These are phyloP conservation scores for Pythium plurisporium DNA, from an alignment of 352 stramenopile genomes.

Conservation along the genomic window DNA sequence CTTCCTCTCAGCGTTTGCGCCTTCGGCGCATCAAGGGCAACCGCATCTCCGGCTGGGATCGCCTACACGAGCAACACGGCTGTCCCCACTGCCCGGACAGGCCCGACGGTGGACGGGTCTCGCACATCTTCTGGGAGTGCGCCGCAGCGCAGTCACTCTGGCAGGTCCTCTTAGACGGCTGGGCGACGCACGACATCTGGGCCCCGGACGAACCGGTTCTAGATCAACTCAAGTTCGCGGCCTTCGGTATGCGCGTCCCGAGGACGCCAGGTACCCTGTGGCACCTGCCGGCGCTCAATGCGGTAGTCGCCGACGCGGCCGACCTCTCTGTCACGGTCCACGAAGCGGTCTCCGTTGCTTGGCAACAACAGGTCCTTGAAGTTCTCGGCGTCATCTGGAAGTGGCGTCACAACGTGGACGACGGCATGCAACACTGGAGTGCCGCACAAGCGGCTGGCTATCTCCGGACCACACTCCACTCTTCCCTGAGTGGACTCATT, in stretches of 20 bases:
- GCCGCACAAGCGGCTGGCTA: neutral
- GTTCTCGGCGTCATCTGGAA: neutral
- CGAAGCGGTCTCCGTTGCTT: neutral
- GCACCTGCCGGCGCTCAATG: neutral
- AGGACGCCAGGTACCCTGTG: neutral
- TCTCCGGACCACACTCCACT: neutral
- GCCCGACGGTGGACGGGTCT: neutral
- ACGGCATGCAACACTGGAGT: neutral
- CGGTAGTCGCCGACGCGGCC: neutral
- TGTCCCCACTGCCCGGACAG: constrained; percentile 1
- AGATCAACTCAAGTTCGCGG: neutral
- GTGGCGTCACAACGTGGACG: neutral
- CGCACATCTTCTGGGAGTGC: constrained; percentile 9
- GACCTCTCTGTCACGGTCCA: neutral
- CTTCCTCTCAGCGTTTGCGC: neutral
- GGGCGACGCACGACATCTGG: neutral
- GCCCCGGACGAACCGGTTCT: neutral
- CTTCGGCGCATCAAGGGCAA: neutral
- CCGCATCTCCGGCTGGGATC: constrained; percentile 3
- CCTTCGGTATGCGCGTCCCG: neutral
- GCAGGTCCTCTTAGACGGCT: neutral
- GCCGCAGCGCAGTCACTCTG: neutral
- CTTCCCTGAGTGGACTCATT: neutral
- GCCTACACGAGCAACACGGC: neutral
- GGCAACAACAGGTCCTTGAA: neutral